phyloP scores from a whole-genome alignment of 257 asterid species.

The Asclepias syriaca region DNA sequence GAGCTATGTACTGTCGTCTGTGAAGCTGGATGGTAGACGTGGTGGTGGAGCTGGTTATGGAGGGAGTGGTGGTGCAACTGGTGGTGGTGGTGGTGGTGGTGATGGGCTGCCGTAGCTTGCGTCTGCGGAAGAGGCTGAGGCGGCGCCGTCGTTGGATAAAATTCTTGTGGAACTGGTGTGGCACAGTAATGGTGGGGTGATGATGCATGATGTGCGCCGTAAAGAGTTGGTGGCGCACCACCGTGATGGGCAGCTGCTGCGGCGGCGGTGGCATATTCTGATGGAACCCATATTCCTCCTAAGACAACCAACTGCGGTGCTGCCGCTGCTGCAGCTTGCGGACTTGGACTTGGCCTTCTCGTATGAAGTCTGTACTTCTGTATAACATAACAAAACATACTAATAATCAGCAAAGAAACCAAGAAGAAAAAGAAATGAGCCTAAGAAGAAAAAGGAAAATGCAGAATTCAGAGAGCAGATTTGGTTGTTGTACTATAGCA shows the following conservation, averaged over 20 bases:
- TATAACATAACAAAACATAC: no score
- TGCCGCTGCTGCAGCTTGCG: conserved; percentile 54
- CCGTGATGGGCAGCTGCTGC: conserved; percentile 67
- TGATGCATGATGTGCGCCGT: conserved; percentile 57
- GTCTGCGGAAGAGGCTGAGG: conserved; percentile 25
- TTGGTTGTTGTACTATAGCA: not conserved
- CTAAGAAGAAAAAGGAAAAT: not conserved
- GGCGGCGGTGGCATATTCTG: conserved; percentile 72
- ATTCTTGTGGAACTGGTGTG: conserved; percentile 43
- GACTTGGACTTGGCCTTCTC: conserved; percentile 91
- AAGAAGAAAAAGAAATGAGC: not conserved
- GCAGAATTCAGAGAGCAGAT: conserved; percentile 7
- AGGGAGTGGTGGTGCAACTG: conserved; percentile 42
- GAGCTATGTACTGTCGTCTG: conserved; percentile 40
- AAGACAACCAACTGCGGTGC: conserved; percentile 72
- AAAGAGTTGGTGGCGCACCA: conserved; percentile 39
- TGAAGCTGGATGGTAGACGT: conserved; percentile 44
- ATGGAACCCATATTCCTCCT: conserved; percentile 97
- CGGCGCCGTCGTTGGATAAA: conserved; percentile 30
- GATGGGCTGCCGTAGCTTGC: conserved; percentile 22
- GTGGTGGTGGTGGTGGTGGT: conserved; percentile 38
- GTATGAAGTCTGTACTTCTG: conserved; percentile 98
- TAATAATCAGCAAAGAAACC: no score
- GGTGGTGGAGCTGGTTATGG: conserved; percentile 51
- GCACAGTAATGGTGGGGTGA: conserved; percentile 38